Evolutionary conservation across 208 protist genomes (phyloP), one percentile per base, ranked within the genome.

Genomic region (Angomonas ambiguus): DNA sequence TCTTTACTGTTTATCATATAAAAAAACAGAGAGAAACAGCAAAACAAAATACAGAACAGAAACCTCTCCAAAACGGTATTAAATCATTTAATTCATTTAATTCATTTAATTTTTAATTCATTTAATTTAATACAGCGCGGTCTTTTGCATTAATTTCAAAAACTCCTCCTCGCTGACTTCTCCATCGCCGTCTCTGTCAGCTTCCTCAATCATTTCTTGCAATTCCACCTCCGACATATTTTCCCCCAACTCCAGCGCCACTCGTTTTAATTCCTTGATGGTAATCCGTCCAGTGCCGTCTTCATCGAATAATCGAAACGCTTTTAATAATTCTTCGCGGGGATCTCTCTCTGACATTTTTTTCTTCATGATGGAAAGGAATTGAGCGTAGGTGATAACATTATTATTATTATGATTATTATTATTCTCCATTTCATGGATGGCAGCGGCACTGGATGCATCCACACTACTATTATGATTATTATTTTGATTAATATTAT

Each of bases 181-280:
- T 27, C 97, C 97, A 73, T 98, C 97, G 18, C 96, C 93, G 67
- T 99, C 96, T 25, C 85, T 61, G 67, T 99, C 97, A 1, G 96
- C 96, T 77, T 98, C 96, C 51, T 98, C 92, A 67, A 99, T 98
- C 97, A 99, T 99, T 69, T 98, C 96, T 71, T 98, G 87, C 38
- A 99, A 69, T 71, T 99, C 97, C 8, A 97, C 96, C 57, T 99
- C 98, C 6, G 93, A 88, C 78, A 98, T 91, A 73, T 98, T 96
- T 77, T 99, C 97, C 0, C 96, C 95, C 0, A 99, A 67, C 76
- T 98, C 92, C 76, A 96, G 87, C 67, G 97, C 96, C 1, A 98
- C 96, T 6, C 85, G 75, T 69, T 98, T 98, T 2, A 99, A 72
- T 74, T 99, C 99, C 53, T 96, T 88, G 58, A 99, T 98, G 3